A percentile compares a stretch with the other conserved stretches of the same genome.
These are phyloP conservation scores for Asterophora lycoperdoides DNA, from an alignment of 768 basidiomycete species.

Conservation along the genomic window DNA sequence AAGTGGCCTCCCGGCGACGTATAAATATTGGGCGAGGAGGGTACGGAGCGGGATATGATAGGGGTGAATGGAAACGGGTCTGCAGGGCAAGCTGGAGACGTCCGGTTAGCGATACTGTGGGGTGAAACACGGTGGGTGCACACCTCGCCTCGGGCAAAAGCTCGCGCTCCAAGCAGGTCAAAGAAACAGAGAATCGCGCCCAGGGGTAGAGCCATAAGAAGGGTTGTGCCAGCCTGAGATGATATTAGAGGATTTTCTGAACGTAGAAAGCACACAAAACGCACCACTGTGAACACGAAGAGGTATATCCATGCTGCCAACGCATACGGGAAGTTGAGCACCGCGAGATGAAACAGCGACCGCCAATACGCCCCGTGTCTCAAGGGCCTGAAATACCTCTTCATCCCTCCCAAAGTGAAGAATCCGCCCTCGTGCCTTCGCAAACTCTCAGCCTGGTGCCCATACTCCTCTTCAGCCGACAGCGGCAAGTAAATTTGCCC, in stretches of 20 bases:
- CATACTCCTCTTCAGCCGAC: conserved; percentile 11
- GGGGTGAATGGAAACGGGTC: conserved; percentile 62
- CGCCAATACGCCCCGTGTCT: conserved; percentile 52
- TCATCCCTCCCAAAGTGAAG: conserved; percentile 38
- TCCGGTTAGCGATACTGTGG: neutral
- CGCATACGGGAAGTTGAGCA: conserved; percentile 78
- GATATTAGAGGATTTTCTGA: neutral
- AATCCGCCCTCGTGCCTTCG: conserved; percentile 18
- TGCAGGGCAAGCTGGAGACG: conserved; percentile 58
- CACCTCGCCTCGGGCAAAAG: conserved; percentile 70
- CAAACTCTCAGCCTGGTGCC: conserved; percentile 9
- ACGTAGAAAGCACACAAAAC: conserved; percentile 23
- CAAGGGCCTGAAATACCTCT: conserved; percentile 64
- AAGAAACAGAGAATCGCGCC: conserved; percentile 77
- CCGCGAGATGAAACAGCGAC: conserved; percentile 62
- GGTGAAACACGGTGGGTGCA: conserved; percentile 11
- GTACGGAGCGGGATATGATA: conserved; percentile 57
- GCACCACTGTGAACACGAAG: conserved; percentile 76
- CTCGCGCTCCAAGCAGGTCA: conserved; percentile 68
- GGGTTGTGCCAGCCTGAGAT: conserved; percentile 66
- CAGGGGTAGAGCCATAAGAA: conserved; percentile 74
- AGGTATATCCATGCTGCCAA: conserved; percentile 74
- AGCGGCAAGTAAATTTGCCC: conserved; percentile 9
- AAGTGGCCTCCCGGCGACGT: conserved; percentile 48
- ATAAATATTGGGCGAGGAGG: conserved; percentile 75